Conservation (phyloP, 768 basidiomycete genomes). For the Daedaleopsis sinensis region DNA sequence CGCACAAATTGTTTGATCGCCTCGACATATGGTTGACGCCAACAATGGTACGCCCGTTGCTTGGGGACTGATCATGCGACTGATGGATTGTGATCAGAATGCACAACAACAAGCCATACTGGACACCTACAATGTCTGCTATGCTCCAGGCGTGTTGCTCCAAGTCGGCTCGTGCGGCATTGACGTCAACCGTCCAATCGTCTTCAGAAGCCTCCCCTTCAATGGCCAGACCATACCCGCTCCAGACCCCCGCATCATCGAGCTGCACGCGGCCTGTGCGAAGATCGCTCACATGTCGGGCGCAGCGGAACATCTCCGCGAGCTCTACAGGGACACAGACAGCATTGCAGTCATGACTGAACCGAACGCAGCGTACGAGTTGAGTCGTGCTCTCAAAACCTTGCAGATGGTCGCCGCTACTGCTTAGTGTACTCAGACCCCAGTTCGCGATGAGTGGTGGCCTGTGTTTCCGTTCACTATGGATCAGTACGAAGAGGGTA, state of each 20-base stretch:
- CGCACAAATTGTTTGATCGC: constrained; percentile 2
- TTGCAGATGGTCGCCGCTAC: constrained; percentile 5
- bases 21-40: constrained; percentile 10
- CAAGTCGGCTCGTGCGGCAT: neutral
- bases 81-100: neutral
- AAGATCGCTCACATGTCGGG: constrained; percentile 16
- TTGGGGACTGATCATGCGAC: neutral
- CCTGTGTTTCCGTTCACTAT: no score
- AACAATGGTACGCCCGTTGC: constrained; percentile 5
- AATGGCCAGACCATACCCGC: constrained; percentile 3
- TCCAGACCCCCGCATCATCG: constrained; percentile 5
- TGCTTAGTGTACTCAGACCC: neutral
- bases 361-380: constrained; percentile 16
- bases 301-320: constrained; percentile 9
- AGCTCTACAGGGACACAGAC: constrained; percentile 12
- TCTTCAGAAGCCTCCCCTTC: neutral
- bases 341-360: constrained; percentile 7
- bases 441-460: no score
- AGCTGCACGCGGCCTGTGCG: constrained; percentile 14
- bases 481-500: no score
- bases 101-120: neutral
- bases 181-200: neutral
- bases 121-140: neutral
- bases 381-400: constrained; percentile 14
- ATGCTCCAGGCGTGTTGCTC: neutral